Conservation (phyloP, 352 stramenopile genomes). For the Phytophthora ohioensis region DNA sequence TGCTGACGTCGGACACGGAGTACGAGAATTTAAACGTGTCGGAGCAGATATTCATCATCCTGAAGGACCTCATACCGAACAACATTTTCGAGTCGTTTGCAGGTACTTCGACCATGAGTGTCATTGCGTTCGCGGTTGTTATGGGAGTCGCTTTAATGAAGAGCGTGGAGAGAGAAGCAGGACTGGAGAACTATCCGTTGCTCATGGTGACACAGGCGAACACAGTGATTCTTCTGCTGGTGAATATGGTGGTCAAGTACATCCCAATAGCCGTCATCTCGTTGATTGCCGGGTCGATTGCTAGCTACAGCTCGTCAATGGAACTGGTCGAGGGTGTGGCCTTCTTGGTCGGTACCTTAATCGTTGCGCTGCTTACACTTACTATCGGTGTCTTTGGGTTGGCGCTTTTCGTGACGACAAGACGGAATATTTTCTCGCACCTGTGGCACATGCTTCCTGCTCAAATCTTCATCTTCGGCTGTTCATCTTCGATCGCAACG, state of each 20-base stretch:
- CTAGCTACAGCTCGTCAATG: constrained; percentile 56
- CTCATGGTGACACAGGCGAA: constrained; percentile 75
- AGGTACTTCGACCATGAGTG: constrained; percentile 61
- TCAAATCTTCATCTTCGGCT: constrained; percentile 82
- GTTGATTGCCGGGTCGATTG: constrained; percentile 74
- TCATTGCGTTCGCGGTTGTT: constrained; percentile 79
- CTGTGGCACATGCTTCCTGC: constrained; percentile 74
- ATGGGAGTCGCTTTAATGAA: constrained; percentile 75
- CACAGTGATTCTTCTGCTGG: constrained; percentile 72
- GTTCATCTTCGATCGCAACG: constrained; percentile 82
- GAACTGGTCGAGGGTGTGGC: constrained; percentile 58
- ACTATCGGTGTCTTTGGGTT: constrained; percentile 63
- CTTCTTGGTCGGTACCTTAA: constrained; percentile 58
- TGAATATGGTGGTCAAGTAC: constrained; percentile 73
- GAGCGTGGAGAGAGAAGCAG: constrained; percentile 56
- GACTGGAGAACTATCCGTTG: constrained; percentile 71
- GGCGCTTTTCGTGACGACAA: constrained; percentile 63
- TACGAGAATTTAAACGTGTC: constrained; percentile 63
- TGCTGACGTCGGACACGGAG: constrained; percentile 43
- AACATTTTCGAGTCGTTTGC: constrained; percentile 80
- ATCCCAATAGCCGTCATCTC: constrained; percentile 81
- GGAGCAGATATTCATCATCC: constrained; percentile 77
- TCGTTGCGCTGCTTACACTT: constrained; percentile 55
- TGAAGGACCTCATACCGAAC: constrained; percentile 68
- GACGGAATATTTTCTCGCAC: constrained; percentile 73